Percentiles rank a stretch among this genome's conserved stretches.
These are phyloP conservation scores for Pyracantha coccinea DNA, from an alignment of 331 rosid genomes.

Conservation along the genomic window DNA sequence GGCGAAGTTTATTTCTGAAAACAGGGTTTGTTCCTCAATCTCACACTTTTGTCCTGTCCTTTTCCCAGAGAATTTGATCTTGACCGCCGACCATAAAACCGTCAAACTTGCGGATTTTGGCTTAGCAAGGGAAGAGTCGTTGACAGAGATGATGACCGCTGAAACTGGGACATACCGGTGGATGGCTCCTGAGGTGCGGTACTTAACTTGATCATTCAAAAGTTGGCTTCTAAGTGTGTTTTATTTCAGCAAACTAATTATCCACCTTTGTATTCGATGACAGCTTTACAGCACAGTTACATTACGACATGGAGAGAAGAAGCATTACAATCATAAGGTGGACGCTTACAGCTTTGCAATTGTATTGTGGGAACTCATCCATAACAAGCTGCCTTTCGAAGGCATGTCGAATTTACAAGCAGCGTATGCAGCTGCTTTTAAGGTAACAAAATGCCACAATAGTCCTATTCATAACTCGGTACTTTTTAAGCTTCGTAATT, in stretches of 20 bases:
- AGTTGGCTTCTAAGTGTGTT: neutral
- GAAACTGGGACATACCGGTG: conserved; percentile 96
- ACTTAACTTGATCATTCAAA: neutral
- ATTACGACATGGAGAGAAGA: conserved; percentile 92
- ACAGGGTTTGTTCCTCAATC: neutral
- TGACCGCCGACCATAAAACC: conserved; percentile 76
- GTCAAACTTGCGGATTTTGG: conserved; percentile 95
- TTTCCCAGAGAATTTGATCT: conserved; percentile 71
- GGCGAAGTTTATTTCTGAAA: neutral
- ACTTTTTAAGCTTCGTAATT: neutral
- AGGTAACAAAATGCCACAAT: conserved; percentile 30
- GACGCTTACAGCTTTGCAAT: conserved; percentile 98
- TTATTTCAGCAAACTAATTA: conserved; percentile 11
- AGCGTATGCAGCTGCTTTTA: conserved; percentile 94
- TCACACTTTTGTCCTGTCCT: conserved; percentile 2
- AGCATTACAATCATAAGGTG: conserved; percentile 93
- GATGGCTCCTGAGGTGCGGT: conserved; percentile 94
- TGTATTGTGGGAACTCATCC: conserved; percentile 95
- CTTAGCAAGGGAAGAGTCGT: conserved; percentile 91
- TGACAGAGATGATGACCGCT: conserved; percentile 98
- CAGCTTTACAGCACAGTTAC: conserved; percentile 97
- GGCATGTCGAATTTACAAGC: conserved; percentile 98
- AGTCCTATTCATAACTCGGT: neutral
- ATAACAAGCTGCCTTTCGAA: conserved; percentile 88
- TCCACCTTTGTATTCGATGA: conserved; percentile 23